phyloP scores from a whole-genome alignment of 257 asterid genomes.

The Fraxinus cuspidata region DNA sequence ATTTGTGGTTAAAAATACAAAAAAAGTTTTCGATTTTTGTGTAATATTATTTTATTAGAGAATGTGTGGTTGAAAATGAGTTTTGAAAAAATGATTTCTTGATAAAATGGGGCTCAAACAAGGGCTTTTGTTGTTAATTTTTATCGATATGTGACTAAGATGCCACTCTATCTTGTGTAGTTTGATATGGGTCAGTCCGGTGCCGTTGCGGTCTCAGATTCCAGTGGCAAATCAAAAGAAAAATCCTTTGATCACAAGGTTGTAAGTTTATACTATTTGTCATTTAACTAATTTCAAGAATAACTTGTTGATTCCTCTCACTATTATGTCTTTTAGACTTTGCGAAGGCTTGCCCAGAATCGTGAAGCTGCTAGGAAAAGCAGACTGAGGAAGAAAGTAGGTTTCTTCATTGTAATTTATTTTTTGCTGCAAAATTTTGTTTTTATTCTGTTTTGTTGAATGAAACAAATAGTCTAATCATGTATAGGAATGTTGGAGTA shows the following conservation, averaged over 20 bases:
- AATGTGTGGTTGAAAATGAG: too few species aligned
- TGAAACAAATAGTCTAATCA: neutral
- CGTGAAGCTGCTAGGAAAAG: constrained; percentile 31
- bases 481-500: neutral
- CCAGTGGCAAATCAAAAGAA: constrained; percentile 37
- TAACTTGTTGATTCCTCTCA: neutral
- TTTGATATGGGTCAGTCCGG: constrained; percentile 64
- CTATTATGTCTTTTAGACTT: constrained; percentile 8
- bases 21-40: too few species aligned
- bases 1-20: too few species aligned
- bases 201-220: constrained; percentile 46
- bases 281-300: neutral
- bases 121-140: neutral
- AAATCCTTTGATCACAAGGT: constrained; percentile 57
- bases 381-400: constrained; percentile 24
- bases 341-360: constrained; percentile 27
- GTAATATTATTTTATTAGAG: too few species aligned
- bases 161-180: constrained; percentile 44
- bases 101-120: too few species aligned
- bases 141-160: constrained; percentile 30
- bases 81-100: too few species aligned
- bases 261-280: neutral
- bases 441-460: neutral
- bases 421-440: neutral
- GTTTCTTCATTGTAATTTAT: constrained; percentile 29